A percentile compares a stretch with the other conserved stretches of the same genome.
Evolutionary conservation across 345 rosid species (phyloP).

Genomic region (Conringia planisiliqua): DNA sequence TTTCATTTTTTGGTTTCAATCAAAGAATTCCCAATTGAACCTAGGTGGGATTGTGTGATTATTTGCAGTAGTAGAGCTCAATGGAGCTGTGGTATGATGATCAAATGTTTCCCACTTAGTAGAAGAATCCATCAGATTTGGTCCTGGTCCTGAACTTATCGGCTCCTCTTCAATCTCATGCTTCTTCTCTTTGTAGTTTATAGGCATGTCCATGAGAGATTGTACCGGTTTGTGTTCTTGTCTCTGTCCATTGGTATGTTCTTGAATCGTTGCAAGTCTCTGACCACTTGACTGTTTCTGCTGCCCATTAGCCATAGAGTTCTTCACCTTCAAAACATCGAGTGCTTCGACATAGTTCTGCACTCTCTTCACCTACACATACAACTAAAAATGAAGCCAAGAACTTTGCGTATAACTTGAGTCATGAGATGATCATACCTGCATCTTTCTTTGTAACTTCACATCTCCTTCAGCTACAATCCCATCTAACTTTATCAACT

Average conservation of each 20-base stretch:
- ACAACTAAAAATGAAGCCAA: neutral
- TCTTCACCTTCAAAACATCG: constrained; percentile 82
- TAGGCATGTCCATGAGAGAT: constrained; percentile 45
- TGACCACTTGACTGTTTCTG: constrained; percentile 43
- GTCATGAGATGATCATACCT: constrained; percentile 42
- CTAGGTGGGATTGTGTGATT: constrained; percentile 48
- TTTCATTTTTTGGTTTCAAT: constrained; percentile 30
- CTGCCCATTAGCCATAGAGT: constrained; percentile 53
- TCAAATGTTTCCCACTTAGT: constrained; percentile 98
- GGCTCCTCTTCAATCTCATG: constrained; percentile 42
- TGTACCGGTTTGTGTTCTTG: constrained; percentile 41
- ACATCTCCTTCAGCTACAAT: constrained; percentile 87
- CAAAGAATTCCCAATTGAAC: constrained; percentile 93
- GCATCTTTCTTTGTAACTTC: constrained; percentile 93
- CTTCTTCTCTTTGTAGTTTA: constrained; percentile 36
- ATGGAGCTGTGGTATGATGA: constrained; percentile 40
- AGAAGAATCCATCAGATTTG: constrained; percentile 43
- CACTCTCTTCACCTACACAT: constrained; percentile 77
- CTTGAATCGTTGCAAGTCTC: constrained; percentile 35
- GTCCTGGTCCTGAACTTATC: constrained; percentile 45
- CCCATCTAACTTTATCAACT: constrained; percentile 82
- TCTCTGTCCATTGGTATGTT: constrained; percentile 26
- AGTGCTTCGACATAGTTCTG: constrained; percentile 88
- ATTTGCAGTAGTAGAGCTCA: constrained; percentile 37
- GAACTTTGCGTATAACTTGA: neutral